A percentile compares a stretch with the other conserved stretches of the same genome.
Evolutionary conservation across 2,329 filamentous ascomycete species (phyloP).

Genomic region (Pyrenochaeta sp.): DNA sequence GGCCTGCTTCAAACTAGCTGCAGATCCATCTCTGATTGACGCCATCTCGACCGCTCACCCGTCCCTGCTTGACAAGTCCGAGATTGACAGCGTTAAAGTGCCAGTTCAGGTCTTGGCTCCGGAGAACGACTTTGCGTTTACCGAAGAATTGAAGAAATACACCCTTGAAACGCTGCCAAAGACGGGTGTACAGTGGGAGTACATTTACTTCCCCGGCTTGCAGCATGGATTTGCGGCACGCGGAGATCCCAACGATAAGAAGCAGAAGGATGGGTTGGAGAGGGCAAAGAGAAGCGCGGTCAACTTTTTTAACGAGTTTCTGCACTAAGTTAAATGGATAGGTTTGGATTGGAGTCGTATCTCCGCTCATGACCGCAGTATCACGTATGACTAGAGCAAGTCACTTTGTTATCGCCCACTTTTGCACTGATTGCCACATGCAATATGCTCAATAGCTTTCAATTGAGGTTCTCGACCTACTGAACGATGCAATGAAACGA

Average conservation of each 20-base stretch:
- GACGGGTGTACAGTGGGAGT: constrained; percentile 43
- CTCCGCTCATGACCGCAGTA: too few species aligned
- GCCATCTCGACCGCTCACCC: constrained; percentile 42
- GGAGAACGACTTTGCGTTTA: constrained; percentile 37
- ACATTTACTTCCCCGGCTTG: constrained; percentile 44
- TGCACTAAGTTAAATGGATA: constrained; percentile 35
- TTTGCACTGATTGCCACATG: too few species aligned
- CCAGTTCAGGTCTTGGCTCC: constrained; percentile 42
- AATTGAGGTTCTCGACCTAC: too few species aligned
- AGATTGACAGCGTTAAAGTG: constrained; percentile 42
- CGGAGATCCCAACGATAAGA: constrained; percentile 33
- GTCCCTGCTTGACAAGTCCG: constrained; percentile 37
- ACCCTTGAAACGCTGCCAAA: constrained; percentile 37
- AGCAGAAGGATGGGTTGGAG: constrained; percentile 44
- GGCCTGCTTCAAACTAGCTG: constrained; percentile 43
- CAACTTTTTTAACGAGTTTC: constrained; percentile 42
- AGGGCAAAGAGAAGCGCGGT: constrained; percentile 44
- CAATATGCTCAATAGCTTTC: too few species aligned
- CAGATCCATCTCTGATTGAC: constrained; percentile 42
- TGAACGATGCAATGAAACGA: too few species aligned
- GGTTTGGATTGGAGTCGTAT: too few species aligned
- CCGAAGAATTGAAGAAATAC: constrained; percentile 42
- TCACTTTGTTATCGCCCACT: too few species aligned
- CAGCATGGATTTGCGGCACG: constrained; percentile 43
- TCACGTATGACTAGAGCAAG: too few species aligned